Evolutionary conservation across 2,329 filamentous ascomycete species (phyloP).

Genomic region (Neocatenulostroma microsporum): DNA sequence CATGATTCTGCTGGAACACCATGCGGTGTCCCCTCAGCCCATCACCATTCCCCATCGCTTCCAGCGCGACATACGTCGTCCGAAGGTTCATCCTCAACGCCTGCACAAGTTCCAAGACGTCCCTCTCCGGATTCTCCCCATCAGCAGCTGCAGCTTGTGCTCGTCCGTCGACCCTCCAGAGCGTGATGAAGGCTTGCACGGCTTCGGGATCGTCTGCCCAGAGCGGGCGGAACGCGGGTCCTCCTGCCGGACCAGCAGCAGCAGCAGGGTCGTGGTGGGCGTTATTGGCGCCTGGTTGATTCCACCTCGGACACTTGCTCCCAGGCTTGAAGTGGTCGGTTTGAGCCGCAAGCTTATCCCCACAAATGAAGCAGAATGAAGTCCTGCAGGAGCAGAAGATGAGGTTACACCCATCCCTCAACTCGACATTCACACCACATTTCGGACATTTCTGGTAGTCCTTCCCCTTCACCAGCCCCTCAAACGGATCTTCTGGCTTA

Average conservation of each 20-base stretch:
- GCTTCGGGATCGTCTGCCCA: background rate
- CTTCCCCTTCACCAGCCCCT: slow-evolving; percentile 1
- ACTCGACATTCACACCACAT: slow-evolving; percentile 5
- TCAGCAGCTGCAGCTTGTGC: too few species aligned
- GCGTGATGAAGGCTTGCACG: background rate
- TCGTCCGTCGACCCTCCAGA: too few species aligned
- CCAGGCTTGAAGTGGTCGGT: background rate
- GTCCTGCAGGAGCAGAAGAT: slow-evolving; percentile 3
- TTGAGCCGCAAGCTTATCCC: background rate
- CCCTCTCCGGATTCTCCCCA: too few species aligned
- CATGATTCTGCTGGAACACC: too few species aligned
- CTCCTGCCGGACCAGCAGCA: too few species aligned
- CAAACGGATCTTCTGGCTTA: background rate
- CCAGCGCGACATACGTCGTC: too few species aligned
- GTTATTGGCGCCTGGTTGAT: background rate
- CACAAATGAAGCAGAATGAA: slow-evolving; percentile 11
- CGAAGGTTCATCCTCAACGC: too few species aligned
- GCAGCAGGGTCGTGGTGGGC: background rate
- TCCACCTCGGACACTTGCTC: slow-evolving; percentile 3
- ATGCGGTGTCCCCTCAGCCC: too few species aligned
- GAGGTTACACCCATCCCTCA: slow-evolving; percentile 11
- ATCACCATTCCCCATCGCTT: too few species aligned
- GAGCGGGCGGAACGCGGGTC: too few species aligned
- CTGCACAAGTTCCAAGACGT: too few species aligned
- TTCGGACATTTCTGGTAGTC: slow-evolving; percentile 6